These are phyloP conservation scores for Candida gorgasii DNA, from an alignment of 805 yeast species.

Conservation along the genomic window DNA sequence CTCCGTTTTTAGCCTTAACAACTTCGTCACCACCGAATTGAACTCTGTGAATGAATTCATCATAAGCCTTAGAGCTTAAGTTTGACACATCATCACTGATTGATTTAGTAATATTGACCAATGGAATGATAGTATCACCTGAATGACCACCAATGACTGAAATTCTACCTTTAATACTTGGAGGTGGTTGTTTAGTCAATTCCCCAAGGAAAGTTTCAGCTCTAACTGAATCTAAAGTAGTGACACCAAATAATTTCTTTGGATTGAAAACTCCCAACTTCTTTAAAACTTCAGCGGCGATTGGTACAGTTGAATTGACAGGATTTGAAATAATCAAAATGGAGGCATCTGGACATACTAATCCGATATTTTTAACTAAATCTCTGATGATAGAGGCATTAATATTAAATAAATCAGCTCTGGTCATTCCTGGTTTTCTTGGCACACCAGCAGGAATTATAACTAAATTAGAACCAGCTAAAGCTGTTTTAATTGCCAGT, in stretches of 20 bases:
- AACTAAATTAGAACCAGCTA: conserved; percentile 40
- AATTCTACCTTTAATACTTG: conserved; percentile 36
- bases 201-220: conserved; percentile 47
- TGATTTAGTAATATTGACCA: conserved; percentile 21
- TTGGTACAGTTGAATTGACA: conserved; percentile 48
- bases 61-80: conserved; percentile 19
- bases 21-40: conserved; percentile 91
- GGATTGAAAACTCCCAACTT: conserved; percentile 48
- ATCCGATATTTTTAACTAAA: conserved; percentile 41
- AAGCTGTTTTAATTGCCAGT: conserved; percentile 36
- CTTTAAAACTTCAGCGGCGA: conserved; percentile 50
- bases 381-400: conserved; percentile 47
- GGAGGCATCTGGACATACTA: conserved; percentile 43
- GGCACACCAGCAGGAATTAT: conserved; percentile 51
- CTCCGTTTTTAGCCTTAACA: conserved; percentile 91
- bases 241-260: conserved; percentile 46
- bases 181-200: conserved; percentile 33
- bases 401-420: conserved; percentile 48
- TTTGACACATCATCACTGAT: conserved; percentile 16
- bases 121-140: conserved; percentile 49
- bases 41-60: conserved; percentile 41
- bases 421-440: conserved; percentile 50
- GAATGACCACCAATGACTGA: conserved; percentile 50
- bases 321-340: conserved; percentile 48
- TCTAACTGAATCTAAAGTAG: conserved; percentile 47